A percentile compares a stretch with the other conserved stretches of the same genome.
Evolutionary conservation across 2,329 filamentous ascomycete genomes (phyloP).

Genomic region (Pyricularia pennisetigena): DNA sequence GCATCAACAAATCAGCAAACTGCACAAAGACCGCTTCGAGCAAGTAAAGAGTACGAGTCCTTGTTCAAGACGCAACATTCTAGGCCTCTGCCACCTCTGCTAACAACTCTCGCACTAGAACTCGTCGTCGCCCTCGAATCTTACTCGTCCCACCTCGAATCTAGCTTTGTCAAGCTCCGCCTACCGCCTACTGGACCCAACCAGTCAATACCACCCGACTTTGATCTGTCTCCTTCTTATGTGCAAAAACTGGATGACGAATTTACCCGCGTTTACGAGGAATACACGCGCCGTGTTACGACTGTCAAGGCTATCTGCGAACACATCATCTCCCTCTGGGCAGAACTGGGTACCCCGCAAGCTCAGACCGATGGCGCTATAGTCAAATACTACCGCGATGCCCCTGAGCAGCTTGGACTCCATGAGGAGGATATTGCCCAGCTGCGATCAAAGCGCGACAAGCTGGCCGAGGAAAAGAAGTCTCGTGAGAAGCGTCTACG

Average conservation of each 20-base stretch:
- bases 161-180: slow-evolving; percentile 74
- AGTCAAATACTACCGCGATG: slow-evolving; percentile 79
- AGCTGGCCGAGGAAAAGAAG: slow-evolving; percentile 80
- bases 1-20: slow-evolving; percentile 65
- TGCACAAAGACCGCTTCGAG: slow-evolving; percentile 87
- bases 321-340: slow-evolving; percentile 90
- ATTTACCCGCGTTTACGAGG: slow-evolving; percentile 91
- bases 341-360: slow-evolving; percentile 87
- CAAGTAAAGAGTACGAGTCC: slow-evolving; percentile 78
- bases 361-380: slow-evolving; percentile 83
- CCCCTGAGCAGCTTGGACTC: slow-evolving; percentile 87
- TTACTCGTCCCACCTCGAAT: slow-evolving; percentile 90
- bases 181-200: slow-evolving; percentile 75
- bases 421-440: slow-evolving; percentile 76
- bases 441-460: slow-evolving; percentile 67
- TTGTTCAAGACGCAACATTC: not conserved
- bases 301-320: slow-evolving; percentile 67
- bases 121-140: slow-evolving; percentile 89
- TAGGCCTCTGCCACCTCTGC: not conserved
- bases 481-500: slow-evolving; percentile 65
- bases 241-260: slow-evolving; percentile 80
- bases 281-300: slow-evolving; percentile 77
- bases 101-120: slow-evolving; percentile 41
- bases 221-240: slow-evolving; percentile 88
- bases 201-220: slow-evolving; percentile 67